Base-by-base conservation (phyloP, 2,329 filamentous ascomycete species). In the Apiospora hydei region DNA sequence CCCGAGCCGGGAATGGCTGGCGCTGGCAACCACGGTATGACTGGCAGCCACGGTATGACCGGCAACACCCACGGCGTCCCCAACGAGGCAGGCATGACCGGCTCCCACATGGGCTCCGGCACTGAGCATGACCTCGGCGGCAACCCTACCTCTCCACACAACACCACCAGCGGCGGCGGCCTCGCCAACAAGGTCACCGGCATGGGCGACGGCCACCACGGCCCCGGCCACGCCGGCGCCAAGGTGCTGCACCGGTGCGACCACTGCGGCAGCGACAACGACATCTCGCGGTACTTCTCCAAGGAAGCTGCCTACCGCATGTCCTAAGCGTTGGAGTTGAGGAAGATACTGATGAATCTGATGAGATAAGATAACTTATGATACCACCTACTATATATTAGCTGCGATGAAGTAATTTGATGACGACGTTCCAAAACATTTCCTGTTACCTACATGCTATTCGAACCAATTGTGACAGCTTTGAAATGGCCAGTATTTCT, bases 291-390 rank as follows among this genome's bases (percentile, higher is more conserved):
- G 3, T 77, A 78, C 47, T 78, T 78, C 71, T 71, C 69, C 43
- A 74, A 76, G 71, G 75, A 77, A 21, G 76, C 73, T 1, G 73
- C 75, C 1, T 78, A 77, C 57, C 74, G 76, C n/a, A 73, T 76
- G 71, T 69, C 57, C 21, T 73, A 47, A 70, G 46, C 14, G 64
- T 38, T 38, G 3, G 43, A 34, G 24, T 16, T 6, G n/a, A 13
- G 16, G n/a, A 26, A 44, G 24, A 10, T 7, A 64, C 41, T 64
- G 34, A 64, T n/a, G 57, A 64, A 13, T 38, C 18, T 30, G 34
- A 38, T 11, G 30, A n/a, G 8, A 21, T 2, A 18, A 64, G 18
- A 47, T 2, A n/a, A 47, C 46, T 64, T 64, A 64, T 64, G 57
- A 64, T 41, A 64, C 57, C 30, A 64, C 30, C 21, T 10, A n/a